Conservation (phyloP, 2,329 filamentous ascomycete genomes). For the Pseudopithomyces chartarum region DNA sequence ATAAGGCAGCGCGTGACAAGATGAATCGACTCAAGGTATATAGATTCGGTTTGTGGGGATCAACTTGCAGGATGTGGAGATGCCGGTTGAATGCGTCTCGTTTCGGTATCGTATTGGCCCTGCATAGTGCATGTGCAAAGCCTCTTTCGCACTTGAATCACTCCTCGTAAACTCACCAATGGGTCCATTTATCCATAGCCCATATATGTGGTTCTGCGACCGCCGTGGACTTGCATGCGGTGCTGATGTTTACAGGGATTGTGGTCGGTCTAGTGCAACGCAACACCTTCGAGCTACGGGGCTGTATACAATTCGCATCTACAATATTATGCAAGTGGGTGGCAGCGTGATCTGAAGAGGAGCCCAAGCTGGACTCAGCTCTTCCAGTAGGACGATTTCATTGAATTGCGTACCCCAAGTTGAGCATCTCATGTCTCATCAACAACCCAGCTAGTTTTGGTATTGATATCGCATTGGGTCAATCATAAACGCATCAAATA, state of each 20-base stretch:
- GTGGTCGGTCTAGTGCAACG: neutral
- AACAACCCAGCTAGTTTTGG: neutral
- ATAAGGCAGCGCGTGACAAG: conserved; percentile 2
- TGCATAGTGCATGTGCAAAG: conserved; percentile 5
- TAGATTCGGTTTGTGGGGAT: conserved; percentile 12
- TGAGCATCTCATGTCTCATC: neutral
- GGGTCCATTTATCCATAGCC: too few species aligned
- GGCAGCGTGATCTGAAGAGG: neutral
- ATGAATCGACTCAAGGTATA: conserved; percentile 11
- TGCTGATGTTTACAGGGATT: too few species aligned
- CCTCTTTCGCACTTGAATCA: neutral
- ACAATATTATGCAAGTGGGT: too few species aligned
- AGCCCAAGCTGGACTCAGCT: neutral
- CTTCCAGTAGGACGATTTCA: neutral
- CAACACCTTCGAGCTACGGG: neutral
- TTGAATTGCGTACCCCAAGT: neutral
- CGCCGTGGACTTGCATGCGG: too few species aligned
- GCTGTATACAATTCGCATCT: neutral
- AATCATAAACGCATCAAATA: neutral
- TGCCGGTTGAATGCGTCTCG: conserved; percentile 14
- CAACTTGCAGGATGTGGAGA: conserved; percentile 9
- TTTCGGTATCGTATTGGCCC: conserved; percentile 3
- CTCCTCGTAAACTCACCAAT: too few species aligned
- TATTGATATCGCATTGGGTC: neutral
- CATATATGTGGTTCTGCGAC: too few species aligned